Percentiles rank a stretch among this genome's conserved stretches.
Evolutionary conservation across 2,329 filamentous ascomycete genomes (phyloP).

Genomic region (Scorias spongiosa): DNA sequence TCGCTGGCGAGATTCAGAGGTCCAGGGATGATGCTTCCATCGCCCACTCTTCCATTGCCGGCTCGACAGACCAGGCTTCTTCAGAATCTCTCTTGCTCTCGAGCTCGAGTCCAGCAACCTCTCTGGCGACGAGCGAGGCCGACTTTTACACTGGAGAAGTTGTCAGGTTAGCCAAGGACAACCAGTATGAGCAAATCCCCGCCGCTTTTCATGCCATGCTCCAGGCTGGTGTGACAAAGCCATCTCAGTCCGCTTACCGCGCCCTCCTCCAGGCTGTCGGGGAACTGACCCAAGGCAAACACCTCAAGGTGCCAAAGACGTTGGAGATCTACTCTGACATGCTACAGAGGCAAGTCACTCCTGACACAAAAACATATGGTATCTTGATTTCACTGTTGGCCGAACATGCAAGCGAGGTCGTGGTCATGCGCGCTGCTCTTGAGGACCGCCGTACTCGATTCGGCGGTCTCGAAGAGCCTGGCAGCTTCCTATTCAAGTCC

Average conservation of each 20-base stretch:
- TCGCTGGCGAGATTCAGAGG: slow-evolving; percentile 61
- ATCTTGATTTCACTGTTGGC: slow-evolving; percentile 74
- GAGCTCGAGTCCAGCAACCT: slow-evolving; percentile 12
- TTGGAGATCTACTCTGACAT: slow-evolving; percentile 94
- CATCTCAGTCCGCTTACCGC: slow-evolving; percentile 80
- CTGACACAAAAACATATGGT: slow-evolving; percentile 75
- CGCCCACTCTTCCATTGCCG: slow-evolving; percentile 6
- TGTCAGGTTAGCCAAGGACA: slow-evolving; percentile 52
- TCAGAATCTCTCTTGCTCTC: slow-evolving; percentile 8
- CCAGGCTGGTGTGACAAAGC: slow-evolving; percentile 61
- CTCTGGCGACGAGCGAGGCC: slow-evolving; percentile 35
- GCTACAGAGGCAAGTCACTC: slow-evolving; percentile 68
- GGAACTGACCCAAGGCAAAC: slow-evolving; percentile 60
- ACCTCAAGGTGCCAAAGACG: slow-evolving; percentile 76
- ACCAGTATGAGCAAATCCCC: slow-evolving; percentile 75
- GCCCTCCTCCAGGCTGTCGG: slow-evolving; percentile 75
- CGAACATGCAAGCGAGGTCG: slow-evolving; percentile 63
- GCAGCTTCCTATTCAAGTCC: slow-evolving; percentile 77
- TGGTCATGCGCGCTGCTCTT: slow-evolving; percentile 53
- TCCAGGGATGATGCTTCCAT: slow-evolving; percentile 31
- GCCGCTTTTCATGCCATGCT: slow-evolving; percentile 84
- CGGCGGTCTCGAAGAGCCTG: slow-evolving; percentile 68
- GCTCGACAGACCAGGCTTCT: slow-evolving; percentile 4
- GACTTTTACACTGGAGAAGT: slow-evolving; percentile 69
- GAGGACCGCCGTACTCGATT: slow-evolving; percentile 74